These are phyloP conservation scores for Microdochium trichocladiopsis DNA, from an alignment of 2,329 filamentous ascomycete genomes.

Conservation along the genomic window DNA sequence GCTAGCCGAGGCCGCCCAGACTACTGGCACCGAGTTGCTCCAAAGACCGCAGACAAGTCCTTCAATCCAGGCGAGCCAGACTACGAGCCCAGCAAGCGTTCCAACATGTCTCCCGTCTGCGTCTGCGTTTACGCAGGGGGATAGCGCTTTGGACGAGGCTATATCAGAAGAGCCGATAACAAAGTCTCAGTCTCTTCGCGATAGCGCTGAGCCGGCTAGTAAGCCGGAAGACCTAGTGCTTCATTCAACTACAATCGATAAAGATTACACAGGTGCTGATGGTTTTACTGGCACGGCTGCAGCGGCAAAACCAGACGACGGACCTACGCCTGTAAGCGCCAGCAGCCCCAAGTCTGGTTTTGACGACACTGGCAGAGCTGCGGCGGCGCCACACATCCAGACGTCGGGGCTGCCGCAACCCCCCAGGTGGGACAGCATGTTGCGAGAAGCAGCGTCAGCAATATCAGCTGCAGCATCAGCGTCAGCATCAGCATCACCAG, in stretches of 20 bases:
- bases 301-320: neutral
- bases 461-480: too few relatives aligned
- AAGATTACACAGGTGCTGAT: neutral
- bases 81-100: neutral
- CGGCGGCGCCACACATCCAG: neutral
- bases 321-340: neutral
- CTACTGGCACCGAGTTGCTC: too few relatives aligned
- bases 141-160: neutral
- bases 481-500: too few relatives aligned
- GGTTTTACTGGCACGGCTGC: neutral
- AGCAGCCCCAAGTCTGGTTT: neutral
- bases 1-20: too few relatives aligned
- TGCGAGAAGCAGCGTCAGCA: neutral
- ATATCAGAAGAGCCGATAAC: neutral
- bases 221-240: neutral
- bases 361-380: neutral
- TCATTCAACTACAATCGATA: neutral
- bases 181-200: neutral
- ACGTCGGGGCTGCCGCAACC: neutral
- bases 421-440: neutral
- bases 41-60: neutral
- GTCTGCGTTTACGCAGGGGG: neutral
- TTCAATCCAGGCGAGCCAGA: neutral
- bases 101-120: neutral
- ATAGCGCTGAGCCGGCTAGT: neutral